Evolutionary conservation across 352 stramenopile species (phyloP).

Genomic region (Stramenopiles sp.): DNA sequence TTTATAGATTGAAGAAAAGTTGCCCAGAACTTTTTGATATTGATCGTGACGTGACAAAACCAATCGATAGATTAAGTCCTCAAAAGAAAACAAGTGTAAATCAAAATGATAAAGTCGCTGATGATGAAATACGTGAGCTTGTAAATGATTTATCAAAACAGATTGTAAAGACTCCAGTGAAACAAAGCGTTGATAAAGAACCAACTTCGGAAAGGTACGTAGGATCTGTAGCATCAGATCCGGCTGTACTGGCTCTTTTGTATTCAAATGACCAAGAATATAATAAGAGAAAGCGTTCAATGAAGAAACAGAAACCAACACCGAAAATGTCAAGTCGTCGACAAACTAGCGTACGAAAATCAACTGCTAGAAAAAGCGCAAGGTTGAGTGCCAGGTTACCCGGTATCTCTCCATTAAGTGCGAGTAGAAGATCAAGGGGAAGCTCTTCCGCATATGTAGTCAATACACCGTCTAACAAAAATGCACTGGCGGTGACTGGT

Average conservation of each 20-base stretch:
- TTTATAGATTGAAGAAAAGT: conserved; percentile 7
- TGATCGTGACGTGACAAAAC: neutral
- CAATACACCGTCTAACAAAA: neutral
- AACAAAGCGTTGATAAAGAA: neutral
- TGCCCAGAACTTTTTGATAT: conserved; percentile 6
- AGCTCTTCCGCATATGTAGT: neutral
- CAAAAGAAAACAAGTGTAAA: neutral
- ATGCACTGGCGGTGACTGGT: too few relatives aligned
- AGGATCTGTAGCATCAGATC: conserved; percentile 1
- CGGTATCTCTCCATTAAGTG: neutral
- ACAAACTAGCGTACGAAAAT: neutral
- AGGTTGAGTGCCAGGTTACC: neutral
- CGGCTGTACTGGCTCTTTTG: neutral
- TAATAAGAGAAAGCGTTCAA: neutral
- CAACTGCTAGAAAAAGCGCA: neutral
- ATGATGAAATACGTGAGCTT: neutral
- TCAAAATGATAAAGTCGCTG: neutral
- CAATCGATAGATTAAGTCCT: neutral
- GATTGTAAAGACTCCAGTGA: neutral
- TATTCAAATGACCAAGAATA: neutral
- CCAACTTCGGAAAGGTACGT: neutral
- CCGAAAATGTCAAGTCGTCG: neutral
- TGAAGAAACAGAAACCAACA: neutral
- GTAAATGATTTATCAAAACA: neutral
- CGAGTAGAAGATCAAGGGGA: neutral